These are phyloP conservation scores for Entophlyctis helioformis DNA, from an alignment of 192 early-diverging fungal species.

Conservation along the genomic window DNA sequence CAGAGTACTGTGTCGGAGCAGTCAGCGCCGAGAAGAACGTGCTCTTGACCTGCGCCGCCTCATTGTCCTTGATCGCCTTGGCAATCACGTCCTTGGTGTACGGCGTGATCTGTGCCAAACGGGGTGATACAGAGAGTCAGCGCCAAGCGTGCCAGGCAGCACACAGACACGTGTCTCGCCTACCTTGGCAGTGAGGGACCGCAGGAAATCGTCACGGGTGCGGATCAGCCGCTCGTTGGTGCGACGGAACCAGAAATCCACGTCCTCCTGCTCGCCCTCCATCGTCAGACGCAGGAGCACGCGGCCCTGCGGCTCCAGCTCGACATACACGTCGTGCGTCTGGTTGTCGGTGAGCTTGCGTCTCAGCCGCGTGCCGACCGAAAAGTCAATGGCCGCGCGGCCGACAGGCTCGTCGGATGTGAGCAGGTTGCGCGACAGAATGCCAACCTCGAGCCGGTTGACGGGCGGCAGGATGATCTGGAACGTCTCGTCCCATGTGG, in stretches of 20 bases:
- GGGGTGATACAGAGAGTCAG: too few species aligned
- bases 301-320: conserved; percentile 43
- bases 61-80: conserved; percentile 38
- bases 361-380: conserved; percentile 19
- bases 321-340: conserved; percentile 44
- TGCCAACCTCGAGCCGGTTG: conserved; percentile 27
- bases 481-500: conserved; percentile 44
- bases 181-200: conserved; percentile 24
- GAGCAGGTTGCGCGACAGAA: conserved; percentile 34
- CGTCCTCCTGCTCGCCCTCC: conserved; percentile 45
- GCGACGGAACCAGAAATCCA: conserved; percentile 42
- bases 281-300: conserved; percentile 36
- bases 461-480: conserved; percentile 35
- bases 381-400: conserved; percentile 28
- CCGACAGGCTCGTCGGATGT: conserved; percentile 37
- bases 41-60: conserved; percentile 29
- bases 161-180: background rate
- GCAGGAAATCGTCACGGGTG: conserved; percentile 37
- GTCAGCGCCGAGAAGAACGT: conserved; percentile 33
- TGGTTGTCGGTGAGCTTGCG: conserved; percentile 36
- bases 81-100: conserved; percentile 23
- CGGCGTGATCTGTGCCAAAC: conserved; percentile 24
- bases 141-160: too few species aligned
- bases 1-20: conserved; percentile 25
- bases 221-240: conserved; percentile 31